These are phyloP conservation scores for Termitomyces sp. DNA, from an alignment of 768 basidiomycete genomes.

Conservation along the genomic window DNA sequence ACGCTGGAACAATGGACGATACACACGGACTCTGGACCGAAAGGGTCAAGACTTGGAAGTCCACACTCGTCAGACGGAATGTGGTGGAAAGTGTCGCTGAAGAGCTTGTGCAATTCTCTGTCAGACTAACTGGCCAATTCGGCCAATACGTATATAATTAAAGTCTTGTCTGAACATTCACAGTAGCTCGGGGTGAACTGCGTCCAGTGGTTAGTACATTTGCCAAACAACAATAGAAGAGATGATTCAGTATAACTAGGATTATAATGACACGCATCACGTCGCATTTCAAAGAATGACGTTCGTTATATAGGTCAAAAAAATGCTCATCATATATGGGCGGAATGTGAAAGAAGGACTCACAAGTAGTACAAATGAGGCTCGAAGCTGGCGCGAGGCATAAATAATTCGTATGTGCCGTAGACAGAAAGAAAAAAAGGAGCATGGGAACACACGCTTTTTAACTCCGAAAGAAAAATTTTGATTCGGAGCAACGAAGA, in stretches of 20 bases:
- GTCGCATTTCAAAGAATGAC: conserved; percentile 15
- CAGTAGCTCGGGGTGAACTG: not conserved
- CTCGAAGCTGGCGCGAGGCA: not conserved
- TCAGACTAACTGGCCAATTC: not conserved
- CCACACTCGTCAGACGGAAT: conserved; percentile 24
- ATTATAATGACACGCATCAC: conserved; percentile 20
- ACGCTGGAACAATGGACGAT: conserved; percentile 20
- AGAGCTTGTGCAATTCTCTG: conserved; percentile 24
- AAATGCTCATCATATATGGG: conserved; percentile 13
- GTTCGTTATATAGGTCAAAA: conserved; percentile 13
- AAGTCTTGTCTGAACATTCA: not conserved
- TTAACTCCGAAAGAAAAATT: not conserved
- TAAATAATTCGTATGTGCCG: no score
- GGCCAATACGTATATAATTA: not conserved
- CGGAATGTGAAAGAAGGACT: not conserved
- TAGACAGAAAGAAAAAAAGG: not conserved
- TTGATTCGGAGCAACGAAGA: not conserved
- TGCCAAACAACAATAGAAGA: not conserved
- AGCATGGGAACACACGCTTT: not conserved
- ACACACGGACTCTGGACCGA: conserved; percentile 30
- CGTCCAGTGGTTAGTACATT: not conserved
- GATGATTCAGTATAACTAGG: conserved; percentile 24
- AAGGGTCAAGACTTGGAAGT: conserved; percentile 29
- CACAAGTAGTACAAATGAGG: not conserved
- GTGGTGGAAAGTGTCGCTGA: conserved; percentile 31